Conservation (phyloP, 1,284 basidiomycete species). For the Malassezia furfur region DNA sequence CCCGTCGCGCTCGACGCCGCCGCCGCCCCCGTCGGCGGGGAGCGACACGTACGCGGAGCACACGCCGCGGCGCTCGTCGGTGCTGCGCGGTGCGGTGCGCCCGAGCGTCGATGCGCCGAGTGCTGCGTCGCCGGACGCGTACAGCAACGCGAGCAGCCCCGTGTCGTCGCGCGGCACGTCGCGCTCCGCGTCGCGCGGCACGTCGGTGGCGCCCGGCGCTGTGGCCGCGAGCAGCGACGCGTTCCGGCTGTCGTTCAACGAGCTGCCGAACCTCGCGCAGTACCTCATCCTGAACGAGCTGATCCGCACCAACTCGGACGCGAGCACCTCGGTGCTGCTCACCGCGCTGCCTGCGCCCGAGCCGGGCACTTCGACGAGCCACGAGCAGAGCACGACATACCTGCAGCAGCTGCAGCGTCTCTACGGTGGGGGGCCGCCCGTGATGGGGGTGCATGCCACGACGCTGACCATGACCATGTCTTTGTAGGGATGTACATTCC, state of each 20-base stretch:
- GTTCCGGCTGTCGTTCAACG: conserved; percentile 37
- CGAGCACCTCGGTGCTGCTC: conserved; percentile 37
- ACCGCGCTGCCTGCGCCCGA: conserved; percentile 45
- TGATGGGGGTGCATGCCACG: conserved; percentile 44
- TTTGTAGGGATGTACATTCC: conserved; percentile 15
- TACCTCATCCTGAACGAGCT: conserved; percentile 46
- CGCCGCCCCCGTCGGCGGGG: not conserved
- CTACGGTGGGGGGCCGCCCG: conserved; percentile 39
- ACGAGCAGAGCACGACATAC: conserved; percentile 29
- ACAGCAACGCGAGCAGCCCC: not conserved
- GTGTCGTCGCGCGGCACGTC: not conserved
- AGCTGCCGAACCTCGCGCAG: conserved; percentile 45
- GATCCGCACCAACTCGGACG: conserved; percentile 36
- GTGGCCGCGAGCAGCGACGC: not conserved
- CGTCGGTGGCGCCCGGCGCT: not conserved
- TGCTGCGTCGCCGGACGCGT: not conserved
- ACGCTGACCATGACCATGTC: conserved; percentile 44
- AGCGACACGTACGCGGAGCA: not conserved
- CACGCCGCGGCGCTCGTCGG: conserved; percentile 15
- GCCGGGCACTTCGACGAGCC: conserved; percentile 33
- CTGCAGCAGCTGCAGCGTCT: conserved; percentile 40
- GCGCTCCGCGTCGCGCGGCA: not conserved
- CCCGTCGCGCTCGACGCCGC: conserved; percentile 24
- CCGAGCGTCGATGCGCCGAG: not conserved
- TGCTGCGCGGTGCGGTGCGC: not conserved